Conservation (phyloP, 805 yeast genomes). For the Kodamaea kaohsiungensis region DNA sequence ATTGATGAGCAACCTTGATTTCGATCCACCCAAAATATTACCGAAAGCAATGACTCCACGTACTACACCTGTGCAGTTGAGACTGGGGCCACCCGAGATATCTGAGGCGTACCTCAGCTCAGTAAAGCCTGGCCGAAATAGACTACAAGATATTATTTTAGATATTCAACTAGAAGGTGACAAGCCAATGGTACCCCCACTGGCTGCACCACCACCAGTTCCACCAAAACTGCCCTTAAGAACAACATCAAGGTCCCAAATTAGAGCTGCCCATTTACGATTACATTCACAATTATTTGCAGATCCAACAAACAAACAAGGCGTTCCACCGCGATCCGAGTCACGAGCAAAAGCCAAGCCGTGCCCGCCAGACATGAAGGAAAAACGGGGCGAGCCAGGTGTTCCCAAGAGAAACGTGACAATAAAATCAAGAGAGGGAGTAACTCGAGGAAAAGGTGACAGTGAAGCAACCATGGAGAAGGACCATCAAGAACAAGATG, state of each 20-base stretch:
- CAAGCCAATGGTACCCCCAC: not conserved
- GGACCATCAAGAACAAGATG: not conserved
- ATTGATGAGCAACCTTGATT: not conserved
- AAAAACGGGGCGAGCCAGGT: not conserved
- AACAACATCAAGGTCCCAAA: not conserved
- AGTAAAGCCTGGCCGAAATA: not conserved
- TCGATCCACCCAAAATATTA: not conserved
- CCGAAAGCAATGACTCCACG: not conserved
- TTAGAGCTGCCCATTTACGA: not conserved
- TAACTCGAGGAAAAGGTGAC: not conserved
- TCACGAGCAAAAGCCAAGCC: slow-evolving; percentile 4
- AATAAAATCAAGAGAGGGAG: slow-evolving; percentile 2
- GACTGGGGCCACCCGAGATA: not conserved
- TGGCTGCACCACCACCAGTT: not conserved
- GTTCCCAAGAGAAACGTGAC: slow-evolving; percentile 1
- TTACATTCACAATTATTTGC: not conserved
- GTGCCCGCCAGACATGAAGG: not conserved
- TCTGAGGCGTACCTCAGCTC: slow-evolving; percentile 3
- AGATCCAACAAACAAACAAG: not conserved
- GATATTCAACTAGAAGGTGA: slow-evolving; percentile 2
- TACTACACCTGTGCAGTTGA: not conserved
- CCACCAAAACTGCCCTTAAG: slow-evolving; percentile 7
- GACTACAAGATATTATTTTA: not conserved
- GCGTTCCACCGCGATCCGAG: slow-evolving; percentile 2
- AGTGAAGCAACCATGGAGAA: not conserved